Evolutionary conservation across 805 yeast genomes (phyloP), one percentile per base, ranked within the genome.

Genomic region (Starmera pachycereana): DNA sequence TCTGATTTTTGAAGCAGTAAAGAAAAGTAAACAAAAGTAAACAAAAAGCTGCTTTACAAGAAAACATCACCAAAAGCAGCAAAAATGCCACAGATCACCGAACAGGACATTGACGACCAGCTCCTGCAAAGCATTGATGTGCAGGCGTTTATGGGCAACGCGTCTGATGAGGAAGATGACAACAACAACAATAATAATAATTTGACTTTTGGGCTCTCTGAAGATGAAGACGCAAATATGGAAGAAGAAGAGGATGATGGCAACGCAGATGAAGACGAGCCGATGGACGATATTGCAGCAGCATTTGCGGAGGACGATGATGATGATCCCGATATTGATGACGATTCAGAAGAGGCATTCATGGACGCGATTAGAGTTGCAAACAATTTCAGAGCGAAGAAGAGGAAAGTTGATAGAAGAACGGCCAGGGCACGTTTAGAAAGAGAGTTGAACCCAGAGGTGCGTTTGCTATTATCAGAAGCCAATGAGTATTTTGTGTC

Each of bases 401-500:
- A 39, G 54, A 57, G 44, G 61, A 50, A 46, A 49, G 43, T n/a
- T 61, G 48, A 53, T 61, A 46, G 41, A 59, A 45, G 46, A 62
- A 51, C 49, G 44, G 62, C 54, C 45, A 43, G 64, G 25, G 38
- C 44, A 11, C 47, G 60, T 6, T 53, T 62, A 13, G 57, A 56
- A 32, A 60, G 68, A 37, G 74, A 74, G 19, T 51, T 77, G 44
- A 80, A 80, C 48, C 96, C 89, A 0, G 95, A 84, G 56, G 83
- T 86, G 3, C 68, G 80, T 37, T 64, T 68, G 32, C 54, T 79
- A 40, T 57, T 86, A 18, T 78, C 90, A 9, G 68, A 69, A 47
- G 96, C 95, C 1, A 83, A 86, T 51, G 88, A 80, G 49, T 84
- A 87, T 0, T 88, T 80, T 65, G 95, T 83, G 2, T 55, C 71